Conservation (phyloP, 2,329 filamentous ascomycete species). For the Penicillium sp. region DNA sequence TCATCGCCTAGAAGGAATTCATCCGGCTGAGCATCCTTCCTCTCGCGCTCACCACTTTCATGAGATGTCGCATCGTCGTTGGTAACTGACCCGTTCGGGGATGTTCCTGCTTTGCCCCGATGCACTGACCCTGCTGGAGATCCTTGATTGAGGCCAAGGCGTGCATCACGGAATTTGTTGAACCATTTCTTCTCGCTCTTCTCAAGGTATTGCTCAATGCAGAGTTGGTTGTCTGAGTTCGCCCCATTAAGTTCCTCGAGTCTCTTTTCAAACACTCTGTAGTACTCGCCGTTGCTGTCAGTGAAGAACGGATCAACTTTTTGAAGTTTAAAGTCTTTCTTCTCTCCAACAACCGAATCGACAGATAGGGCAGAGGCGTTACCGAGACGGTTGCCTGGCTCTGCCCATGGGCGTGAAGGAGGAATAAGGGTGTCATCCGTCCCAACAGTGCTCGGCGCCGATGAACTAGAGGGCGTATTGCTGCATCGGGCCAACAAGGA, state of each 20-base stretch:
- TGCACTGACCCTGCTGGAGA: constrained; percentile 32
- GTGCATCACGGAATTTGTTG: constrained; percentile 49
- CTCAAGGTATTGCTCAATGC: constrained; percentile 57
- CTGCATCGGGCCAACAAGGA: constrained; percentile 16
- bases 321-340: constrained; percentile 55
- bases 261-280: constrained; percentile 49
- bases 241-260: constrained; percentile 48
- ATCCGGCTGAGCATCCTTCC: constrained; percentile 36
- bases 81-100: constrained; percentile 35
- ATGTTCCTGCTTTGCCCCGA: constrained; percentile 26
- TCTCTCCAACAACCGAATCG: constrained; percentile 51
- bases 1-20: constrained; percentile 51
- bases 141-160: constrained; percentile 44
- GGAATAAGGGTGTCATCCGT: constrained; percentile 29
- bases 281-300: constrained; percentile 55
- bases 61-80: constrained; percentile 32
- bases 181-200: constrained; percentile 63
- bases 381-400: constrained; percentile 29
- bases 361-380: constrained; percentile 46
- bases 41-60: constrained; percentile 27
- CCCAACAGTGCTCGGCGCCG: constrained; percentile 22
- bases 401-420: constrained; percentile 24
- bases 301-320: constrained; percentile 61
- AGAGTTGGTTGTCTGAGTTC: constrained; percentile 52
- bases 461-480: constrained; percentile 21